These are phyloP conservation scores for Phylloporus rhodoxanthus DNA, from an alignment of 768 basidiomycete genomes.

Conservation along the genomic window DNA sequence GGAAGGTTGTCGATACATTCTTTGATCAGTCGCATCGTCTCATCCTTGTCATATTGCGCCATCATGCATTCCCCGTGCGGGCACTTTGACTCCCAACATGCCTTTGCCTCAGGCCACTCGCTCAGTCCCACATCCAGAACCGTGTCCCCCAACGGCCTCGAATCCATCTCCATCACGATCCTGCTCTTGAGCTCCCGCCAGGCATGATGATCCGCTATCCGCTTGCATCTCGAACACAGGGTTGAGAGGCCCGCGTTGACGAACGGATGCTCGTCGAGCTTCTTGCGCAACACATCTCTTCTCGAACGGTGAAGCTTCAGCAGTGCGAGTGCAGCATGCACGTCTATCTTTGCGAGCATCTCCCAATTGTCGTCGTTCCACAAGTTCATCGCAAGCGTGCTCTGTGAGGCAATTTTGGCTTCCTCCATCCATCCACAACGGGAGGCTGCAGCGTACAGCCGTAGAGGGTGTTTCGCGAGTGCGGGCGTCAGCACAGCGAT, in stretches of 20 bases:
- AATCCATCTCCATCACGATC: constrained; percentile 53
- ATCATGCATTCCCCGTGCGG: constrained; percentile 39
- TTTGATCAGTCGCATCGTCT: constrained; percentile 48
- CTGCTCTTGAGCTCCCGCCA: constrained; percentile 62
- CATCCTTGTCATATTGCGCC: constrained; percentile 50
- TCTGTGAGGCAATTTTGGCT: constrained; percentile 46
- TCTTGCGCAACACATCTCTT: constrained; percentile 42
- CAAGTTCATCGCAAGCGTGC: constrained; percentile 50
- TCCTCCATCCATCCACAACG: constrained; percentile 58
- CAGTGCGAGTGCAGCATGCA: constrained; percentile 48
- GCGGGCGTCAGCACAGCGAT: constrained; percentile 50
- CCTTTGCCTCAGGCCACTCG: constrained; percentile 53
- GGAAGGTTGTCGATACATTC: constrained; percentile 51
- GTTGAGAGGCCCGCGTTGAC: constrained; percentile 40
- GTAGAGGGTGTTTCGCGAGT: constrained; percentile 45
- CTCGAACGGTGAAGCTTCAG: constrained; percentile 50
- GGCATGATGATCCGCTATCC: constrained; percentile 47
- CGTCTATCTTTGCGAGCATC: constrained; percentile 43
- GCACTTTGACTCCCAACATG: constrained; percentile 58
- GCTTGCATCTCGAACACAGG: constrained; percentile 45
- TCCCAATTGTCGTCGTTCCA: constrained; percentile 41
- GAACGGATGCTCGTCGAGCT: constrained; percentile 54
- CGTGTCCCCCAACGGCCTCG: constrained; percentile 54
- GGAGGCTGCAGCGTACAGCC: constrained; percentile 49
- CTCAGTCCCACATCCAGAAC: constrained; percentile 42